Evolutionary conservation across 805 yeast genomes (phyloP), one percentile per base, ranked within the genome.

Genomic region (Grigorovia transvaalensis): DNA sequence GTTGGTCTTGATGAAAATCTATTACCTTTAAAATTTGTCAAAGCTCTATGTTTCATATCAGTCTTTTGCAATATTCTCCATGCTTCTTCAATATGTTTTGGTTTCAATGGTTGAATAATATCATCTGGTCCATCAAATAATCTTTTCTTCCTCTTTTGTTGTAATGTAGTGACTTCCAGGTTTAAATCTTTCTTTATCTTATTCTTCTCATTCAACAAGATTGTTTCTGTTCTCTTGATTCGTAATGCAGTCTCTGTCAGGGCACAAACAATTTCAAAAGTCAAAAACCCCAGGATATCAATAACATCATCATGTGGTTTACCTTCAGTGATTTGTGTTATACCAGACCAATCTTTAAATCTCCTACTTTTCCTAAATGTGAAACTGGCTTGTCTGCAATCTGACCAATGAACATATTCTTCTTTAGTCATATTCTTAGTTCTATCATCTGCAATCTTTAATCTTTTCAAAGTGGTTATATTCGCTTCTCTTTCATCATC

Each of bases 371-470:
- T 93, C 59, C 97, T 77, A 62, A 89, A 93, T 1, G 99, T 93
- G 66, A 93, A 93, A 53, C 95, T 84, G 1, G 98, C 98, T 67
- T 93, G 99, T 55, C 99, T 79, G 69, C 99, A 93, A 63, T 93
- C 99, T 12, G 96, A 87, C 97, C 98, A 93, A 66, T 93, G 99
- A 17, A 90, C 99, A 62, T 93, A 93, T 65, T 93, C 99, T 61
- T 93, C 96, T 63, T 82, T 85, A 0, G 99, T 93, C 99, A 93
- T 93, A 58, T 84, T 78, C 57, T 75, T 80, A 0, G 99, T 93
- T 55, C 99, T 76, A 49, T 93, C 96, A 68, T 93, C 99, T 4
- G 97, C 97, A 68, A 80, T 82, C 61, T 89, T 88, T 57, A 93
- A 75, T 53, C 97, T 74, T 66, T 89, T 88, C 66, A 88, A 71